phyloP scores from a whole-genome alignment of 805 yeast genomes.

The Ogataea nitratoaversa region DNA sequence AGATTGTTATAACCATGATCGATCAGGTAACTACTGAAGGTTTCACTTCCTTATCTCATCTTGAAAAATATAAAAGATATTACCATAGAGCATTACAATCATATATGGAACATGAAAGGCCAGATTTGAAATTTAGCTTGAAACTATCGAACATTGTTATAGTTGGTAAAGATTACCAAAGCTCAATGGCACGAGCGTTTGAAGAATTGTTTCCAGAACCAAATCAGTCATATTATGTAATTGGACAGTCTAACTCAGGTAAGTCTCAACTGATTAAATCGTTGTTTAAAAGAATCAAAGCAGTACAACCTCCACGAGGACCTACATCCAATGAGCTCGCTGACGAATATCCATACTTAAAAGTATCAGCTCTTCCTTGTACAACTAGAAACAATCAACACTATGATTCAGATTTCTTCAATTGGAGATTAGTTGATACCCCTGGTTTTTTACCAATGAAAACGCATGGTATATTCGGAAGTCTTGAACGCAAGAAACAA shows the following conservation, averaged over 20 bases:
- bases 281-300: constrained; percentile 3
- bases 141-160: not conserved
- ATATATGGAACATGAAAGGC: not conserved
- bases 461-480: constrained; percentile 18
- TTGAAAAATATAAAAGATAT: not conserved
- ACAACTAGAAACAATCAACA: constrained; percentile 10
- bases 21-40: constrained; percentile 5
- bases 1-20: constrained; percentile 13
- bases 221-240: constrained; percentile 14
- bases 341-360: constrained; percentile 6
- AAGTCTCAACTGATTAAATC: constrained; percentile 20
- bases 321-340: no score
- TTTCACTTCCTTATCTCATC: no score
- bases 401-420: constrained; percentile 12
- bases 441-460: constrained; percentile 25
- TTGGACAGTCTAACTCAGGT: constrained; percentile 30
- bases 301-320: constrained; percentile 5
- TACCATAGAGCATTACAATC: constrained; percentile 1
- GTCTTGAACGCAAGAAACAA: constrained; percentile 1
- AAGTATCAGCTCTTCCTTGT: constrained; percentile 15
- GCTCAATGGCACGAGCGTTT: not conserved
- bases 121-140: not conserved
- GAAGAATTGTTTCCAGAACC: not conserved
- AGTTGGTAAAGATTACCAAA: not conserved
- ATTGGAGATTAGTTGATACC: constrained; percentile 22